Evolutionary conservation across 306 rosid genomes (phyloP).

Genomic region (Benincasa hispida): DNA sequence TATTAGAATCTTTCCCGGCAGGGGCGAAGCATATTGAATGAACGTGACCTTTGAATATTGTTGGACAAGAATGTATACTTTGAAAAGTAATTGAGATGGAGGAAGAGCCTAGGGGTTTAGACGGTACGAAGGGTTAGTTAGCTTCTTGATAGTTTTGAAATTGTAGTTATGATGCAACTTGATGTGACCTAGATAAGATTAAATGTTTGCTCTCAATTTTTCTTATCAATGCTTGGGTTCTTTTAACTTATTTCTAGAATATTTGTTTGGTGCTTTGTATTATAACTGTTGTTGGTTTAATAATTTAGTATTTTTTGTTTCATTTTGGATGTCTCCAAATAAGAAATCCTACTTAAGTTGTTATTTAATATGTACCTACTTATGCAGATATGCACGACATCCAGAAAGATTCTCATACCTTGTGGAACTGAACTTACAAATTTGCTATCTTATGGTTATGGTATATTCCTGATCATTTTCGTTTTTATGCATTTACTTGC

Average conservation of each 20-base stretch:
- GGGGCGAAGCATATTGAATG: neutral
- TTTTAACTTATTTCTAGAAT: neutral
- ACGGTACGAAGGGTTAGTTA: neutral
- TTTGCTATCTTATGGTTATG: neutral
- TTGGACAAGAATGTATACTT: neutral
- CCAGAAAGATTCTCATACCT: neutral
- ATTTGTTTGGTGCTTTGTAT: neutral
- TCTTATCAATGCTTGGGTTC: neutral
- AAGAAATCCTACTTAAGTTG: neutral
- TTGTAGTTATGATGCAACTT: neutral
- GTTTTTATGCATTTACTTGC: neutral
- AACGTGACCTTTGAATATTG: neutral
- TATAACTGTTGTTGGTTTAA: neutral
- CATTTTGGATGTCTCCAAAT: neutral
- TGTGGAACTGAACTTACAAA: neutral
- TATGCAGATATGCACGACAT: neutral
- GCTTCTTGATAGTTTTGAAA: neutral
- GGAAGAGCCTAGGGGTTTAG: neutral
- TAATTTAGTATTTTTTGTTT: neutral
- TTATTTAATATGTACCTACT: neutral
- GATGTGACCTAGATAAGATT: neutral
- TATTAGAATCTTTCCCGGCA: neutral
- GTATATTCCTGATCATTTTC: neutral
- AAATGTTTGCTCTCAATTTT: neutral
- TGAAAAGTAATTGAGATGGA: neutral